Evolutionary conservation across 2,329 filamentous ascomycete genomes (phyloP), one percentile per base, ranked within the genome.

Genomic region (Penicillium brevicompactum): DNA sequence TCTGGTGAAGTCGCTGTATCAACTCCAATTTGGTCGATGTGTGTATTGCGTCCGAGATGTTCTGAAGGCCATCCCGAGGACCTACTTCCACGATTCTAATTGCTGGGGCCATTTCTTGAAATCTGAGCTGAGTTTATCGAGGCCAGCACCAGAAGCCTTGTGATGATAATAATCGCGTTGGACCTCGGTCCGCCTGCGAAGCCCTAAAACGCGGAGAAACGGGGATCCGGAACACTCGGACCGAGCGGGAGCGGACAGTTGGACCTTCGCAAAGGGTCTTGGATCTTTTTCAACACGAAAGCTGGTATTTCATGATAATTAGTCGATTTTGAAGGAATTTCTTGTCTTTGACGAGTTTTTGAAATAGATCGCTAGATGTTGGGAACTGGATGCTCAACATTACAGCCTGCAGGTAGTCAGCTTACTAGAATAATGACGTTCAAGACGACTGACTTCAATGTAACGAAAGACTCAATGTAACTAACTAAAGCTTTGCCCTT

Each of bases 51-150:
- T 79, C 84, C 75, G 89, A 89, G 77, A 94, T 89, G 69, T 94
- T 95, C 71, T 96, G 91, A 50, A 95, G 76, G n/a, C 91, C 91
- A 77, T 95, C 91, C 61, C 91, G 82, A 32, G 91, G 90, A 8
- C 90, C 90, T 59, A 95, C 91, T 77, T 95, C 91, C 58, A 94
- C 87, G 38, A 95, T 86, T 40, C 81, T 76, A 38, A 84, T 79
- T 31, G 57, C 31, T 13, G 48, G 37, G 2, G 5, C 5, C 45
- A 47, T 47, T 24, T n/a, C 13, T 9, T 11, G 32, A 9, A 2
- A 9, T 37, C n/a, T 48, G 30, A n/a, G 24, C 24, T 27, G 24
- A 27, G 24, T 4, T 27, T 27, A 4, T 27, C 4, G 24, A 27
- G 24, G 1, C 8, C 4, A 27, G 24, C 4, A 34, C 10, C 37